Evolutionary conservation across 192 early-diverging fungal genomes (phyloP), one percentile per base, ranked within the genome.

Genomic region (Coemansia sp.): DNA sequence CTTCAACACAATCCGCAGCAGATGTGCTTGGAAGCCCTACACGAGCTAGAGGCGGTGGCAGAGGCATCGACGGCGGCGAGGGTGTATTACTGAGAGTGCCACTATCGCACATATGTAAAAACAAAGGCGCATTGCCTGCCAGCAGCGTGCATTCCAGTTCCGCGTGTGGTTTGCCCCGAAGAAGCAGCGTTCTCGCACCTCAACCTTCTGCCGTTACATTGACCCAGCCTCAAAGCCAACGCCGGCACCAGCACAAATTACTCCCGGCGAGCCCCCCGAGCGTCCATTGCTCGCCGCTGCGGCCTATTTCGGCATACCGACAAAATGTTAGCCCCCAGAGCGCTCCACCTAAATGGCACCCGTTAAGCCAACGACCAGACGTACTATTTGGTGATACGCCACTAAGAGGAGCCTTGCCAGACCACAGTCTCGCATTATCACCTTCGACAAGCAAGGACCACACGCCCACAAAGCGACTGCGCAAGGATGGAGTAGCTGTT

Each of bases 391-490:
- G 14, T n/a, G 25, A 17, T 5, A 57, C 29, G 29, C 55, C 55
- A n/a, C 7, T 7, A 15, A 57, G 29, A 34, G 21, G 51, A 14
- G 25, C 51, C 4, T 53, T 25, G 51, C 2, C 51, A 11, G 25
- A 7, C 51, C 51, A 53, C 17, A 17, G 55, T 5, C 38, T 60
- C 4, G 12, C 12, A 19, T 17, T 21, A 17, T 23, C 44, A 12
- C 39, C 25, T 4, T 21, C 23, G 31, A 15, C 38, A 19, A 32
- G 14, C 71, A 50, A 23, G 36, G 58, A 32, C 3, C 55, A 4
- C 11, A 67, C 72, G 9, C 72, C 79, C 5, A 65, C 74, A 21
- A 82, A 82, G 66, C 67, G 75, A 10, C 63, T 14, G n/a, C 70
- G 75, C 15, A 55, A 61, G 38, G 55, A 71, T 8, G 73, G 74